phyloP scores from a whole-genome alignment of 2,329 filamentous ascomycete species.

The Periconia macrospinosa region DNA sequence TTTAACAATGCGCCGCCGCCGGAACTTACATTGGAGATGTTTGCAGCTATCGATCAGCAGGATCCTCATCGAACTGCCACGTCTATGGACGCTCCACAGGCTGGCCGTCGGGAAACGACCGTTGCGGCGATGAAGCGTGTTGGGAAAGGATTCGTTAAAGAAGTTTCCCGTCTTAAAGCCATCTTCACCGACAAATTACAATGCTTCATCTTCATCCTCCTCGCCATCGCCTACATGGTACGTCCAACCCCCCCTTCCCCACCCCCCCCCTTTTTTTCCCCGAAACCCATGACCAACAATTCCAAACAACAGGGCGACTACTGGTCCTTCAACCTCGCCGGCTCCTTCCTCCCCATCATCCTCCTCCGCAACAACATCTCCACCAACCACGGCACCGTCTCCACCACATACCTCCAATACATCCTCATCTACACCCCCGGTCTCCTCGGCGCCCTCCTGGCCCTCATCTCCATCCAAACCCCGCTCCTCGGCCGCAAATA shows the following conservation, averaged over 20 bases:
- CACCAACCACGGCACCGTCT: conserved; percentile 21
- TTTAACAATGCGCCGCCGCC: conserved; percentile 30
- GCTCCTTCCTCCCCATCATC: conserved; percentile 29
- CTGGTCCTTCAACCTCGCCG: conserved; percentile 36
- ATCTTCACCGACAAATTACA: conserved; percentile 30
- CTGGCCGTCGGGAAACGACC: conserved; percentile 16
- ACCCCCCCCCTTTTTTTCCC: not conserved
- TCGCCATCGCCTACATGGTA: conserved; percentile 31
- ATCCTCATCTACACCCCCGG: conserved; percentile 33
- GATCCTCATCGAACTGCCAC: conserved; percentile 3
- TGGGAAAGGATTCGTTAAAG: conserved; percentile 21
- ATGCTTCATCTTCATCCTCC: conserved; percentile 26
- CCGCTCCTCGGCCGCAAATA: conserved; percentile 32
- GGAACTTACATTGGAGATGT: conserved; percentile 26
- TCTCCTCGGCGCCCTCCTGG: conserved; percentile 27
- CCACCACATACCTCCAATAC: conserved; percentile 32
- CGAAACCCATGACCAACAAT: not conserved
- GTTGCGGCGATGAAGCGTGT: conserved; percentile 14
- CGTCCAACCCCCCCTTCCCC: not conserved
- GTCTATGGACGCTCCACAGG: conserved; percentile 1
- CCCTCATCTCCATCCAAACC: conserved; percentile 27
- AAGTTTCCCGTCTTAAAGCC: conserved; percentile 27
- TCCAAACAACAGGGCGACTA: conserved; percentile 23
- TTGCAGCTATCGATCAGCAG: conserved; percentile 25
- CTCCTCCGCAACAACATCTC: conserved; percentile 32